Conservation (phyloP, 2,329 filamentous ascomycete species). For the Albophoma yamanashiensis region DNA sequence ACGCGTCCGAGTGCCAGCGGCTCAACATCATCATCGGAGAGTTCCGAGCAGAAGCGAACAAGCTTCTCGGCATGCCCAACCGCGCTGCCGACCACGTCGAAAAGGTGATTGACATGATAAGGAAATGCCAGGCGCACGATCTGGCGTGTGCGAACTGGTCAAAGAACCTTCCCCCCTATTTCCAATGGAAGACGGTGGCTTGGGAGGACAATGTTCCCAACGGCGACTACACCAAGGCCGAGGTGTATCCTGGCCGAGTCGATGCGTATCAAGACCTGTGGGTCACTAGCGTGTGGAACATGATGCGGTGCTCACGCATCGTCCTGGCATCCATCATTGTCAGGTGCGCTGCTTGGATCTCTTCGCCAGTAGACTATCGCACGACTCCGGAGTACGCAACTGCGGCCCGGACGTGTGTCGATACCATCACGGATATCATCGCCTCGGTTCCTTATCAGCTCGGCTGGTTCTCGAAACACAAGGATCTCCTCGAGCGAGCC, state of each 20-base stretch:
- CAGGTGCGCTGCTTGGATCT: constrained; percentile 50
- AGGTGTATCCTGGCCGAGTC: constrained; percentile 49
- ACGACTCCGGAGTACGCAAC: constrained; percentile 52
- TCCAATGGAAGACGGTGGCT: constrained; percentile 39
- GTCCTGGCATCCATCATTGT: constrained; percentile 45
- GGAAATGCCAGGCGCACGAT: constrained; percentile 40
- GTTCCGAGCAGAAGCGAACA: constrained; percentile 42
- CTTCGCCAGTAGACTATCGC: constrained; percentile 49
- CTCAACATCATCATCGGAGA: constrained; percentile 44
- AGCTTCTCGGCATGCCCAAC: constrained; percentile 32
- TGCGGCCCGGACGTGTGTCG: constrained; percentile 37
- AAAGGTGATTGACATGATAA: constrained; percentile 39
- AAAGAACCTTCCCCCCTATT: constrained; percentile 35
- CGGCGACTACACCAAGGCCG: constrained; percentile 39
- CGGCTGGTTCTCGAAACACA: constrained; percentile 42
- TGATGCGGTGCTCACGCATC: constrained; percentile 41
- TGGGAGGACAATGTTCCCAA: constrained; percentile 45
- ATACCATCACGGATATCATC: constrained; percentile 47
- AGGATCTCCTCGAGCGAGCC: constrained; percentile 26
- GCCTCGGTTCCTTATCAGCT: constrained; percentile 52
- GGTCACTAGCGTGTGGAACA: constrained; percentile 48
- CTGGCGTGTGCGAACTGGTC: constrained; percentile 42
- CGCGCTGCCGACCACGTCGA: constrained; percentile 39
- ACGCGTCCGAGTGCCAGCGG: constrained; percentile 36
- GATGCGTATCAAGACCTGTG: constrained; percentile 50